Base-by-base conservation (phyloP, 2,329 filamentous ascomycete genomes). In the Aspergillus ustus region DNA sequence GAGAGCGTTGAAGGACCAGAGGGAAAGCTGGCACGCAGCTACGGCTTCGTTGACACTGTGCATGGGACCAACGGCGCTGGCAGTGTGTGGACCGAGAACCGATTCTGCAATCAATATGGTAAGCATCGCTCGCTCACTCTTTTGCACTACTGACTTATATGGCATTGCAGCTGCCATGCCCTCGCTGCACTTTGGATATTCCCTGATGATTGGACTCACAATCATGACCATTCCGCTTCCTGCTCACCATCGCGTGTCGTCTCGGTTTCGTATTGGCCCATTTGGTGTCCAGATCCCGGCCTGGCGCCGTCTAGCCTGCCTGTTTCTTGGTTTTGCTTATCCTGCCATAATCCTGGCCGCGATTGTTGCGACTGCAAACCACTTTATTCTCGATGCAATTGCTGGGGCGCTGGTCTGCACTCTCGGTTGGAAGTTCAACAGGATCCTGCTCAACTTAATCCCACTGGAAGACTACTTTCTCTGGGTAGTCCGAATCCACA, bases 71-170 rank as follows among this genome's bases (percentile, higher is more conserved):
- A 81, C 28, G 87, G 87, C 49, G 85, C 87, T 65, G 86, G 86
- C 71, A 90, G 87, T 65, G 86, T 91, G 0, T 91, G 88, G 88
- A 91, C 88, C 0, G 84, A 87, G 52, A 91, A 91, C 76, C 84
- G 82, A 63, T 91, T 91, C 74, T 91, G 88, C 76, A 91, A 91
- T 72, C 89, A 91, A 75, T 91, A 91, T 74, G 89, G 87, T 83
- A 70, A 76, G 82, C 76, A 7, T 11, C 5, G 17, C 31, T 2
- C 49, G 4, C 7, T 40, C 9, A 7, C 25, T 28, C 8, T n/a
- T 28, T 20, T n/a, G 4, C 11, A 52, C 17, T 43, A 56, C 57
- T 48, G 17, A 58, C 20, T 28, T 17, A 15, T 34, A 5, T 40
- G 17, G 53, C 62, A 19, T 25, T 25, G 25, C 52, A 87, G 87